These are phyloP conservation scores for Hymenoscyphus salicellus DNA, from an alignment of 2,329 filamentous ascomycete species.

Conservation along the genomic window DNA sequence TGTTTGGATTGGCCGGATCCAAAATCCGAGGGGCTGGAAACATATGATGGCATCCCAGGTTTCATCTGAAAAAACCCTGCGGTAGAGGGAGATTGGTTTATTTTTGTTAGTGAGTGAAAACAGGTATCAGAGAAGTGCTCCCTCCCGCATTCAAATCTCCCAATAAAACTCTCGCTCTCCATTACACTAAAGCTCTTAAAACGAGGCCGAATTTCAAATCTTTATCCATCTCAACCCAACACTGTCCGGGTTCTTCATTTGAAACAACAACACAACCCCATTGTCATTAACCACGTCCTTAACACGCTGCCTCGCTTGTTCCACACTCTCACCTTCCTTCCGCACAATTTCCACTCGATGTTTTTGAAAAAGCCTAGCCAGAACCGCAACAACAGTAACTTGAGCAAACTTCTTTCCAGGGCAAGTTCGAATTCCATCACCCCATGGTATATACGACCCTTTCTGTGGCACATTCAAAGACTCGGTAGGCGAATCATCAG, in stretches of 20 bases:
- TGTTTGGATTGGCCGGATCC: neutral
- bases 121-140: no score
- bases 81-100: no score
- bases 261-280: neutral
- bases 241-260: slow-evolving; percentile 7
- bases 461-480: neutral
- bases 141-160: no score
- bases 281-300: neutral
- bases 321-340: neutral
- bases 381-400: slow-evolving; percentile 32
- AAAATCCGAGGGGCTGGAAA: neutral
- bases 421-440: slow-evolving; percentile 31
- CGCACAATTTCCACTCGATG: slow-evolving; percentile 13
- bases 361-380: slow-evolving; percentile 18
- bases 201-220: neutral
- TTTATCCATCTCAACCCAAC: slow-evolving; percentile 1
- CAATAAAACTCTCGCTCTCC: no score
- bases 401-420: slow-evolving; percentile 34
- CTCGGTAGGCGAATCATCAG: neutral
- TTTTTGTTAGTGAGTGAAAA: no score
- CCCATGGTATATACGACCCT: slow-evolving; percentile 30
- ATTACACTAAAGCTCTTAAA: no score
- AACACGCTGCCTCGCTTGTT: neutral
- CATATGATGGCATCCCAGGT: no score
- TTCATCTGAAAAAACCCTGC: no score